Evolutionary conservation across 2,329 filamentous ascomycete genomes (phyloP), one percentile per base, ranked within the genome.

Genomic region (Fusarium palustre): DNA sequence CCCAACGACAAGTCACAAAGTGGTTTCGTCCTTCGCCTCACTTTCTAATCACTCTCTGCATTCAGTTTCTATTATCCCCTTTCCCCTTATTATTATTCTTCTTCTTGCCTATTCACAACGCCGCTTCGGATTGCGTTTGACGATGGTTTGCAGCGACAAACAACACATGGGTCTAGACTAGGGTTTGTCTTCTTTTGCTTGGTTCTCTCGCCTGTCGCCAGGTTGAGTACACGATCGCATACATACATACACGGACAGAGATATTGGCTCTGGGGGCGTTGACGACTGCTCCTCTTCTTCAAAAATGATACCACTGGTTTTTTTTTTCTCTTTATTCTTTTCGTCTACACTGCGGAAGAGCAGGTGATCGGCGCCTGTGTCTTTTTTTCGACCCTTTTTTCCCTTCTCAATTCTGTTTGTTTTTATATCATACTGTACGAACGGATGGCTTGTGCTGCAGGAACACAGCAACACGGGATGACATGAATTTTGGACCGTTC

Each of bases 1-100:
- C 48, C 69, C 46, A 64, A 47, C 33, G 61, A 72, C 53, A 68
- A 67, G 36, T 55, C 63, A 59, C 62, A 64, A 75, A 72, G 63
- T 52, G 79, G 78, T 41, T 81, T 81, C 66, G 81, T 86, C 76
- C 74, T 86, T 45, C 82, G 84, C 68, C 78, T 86, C 61, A 77
- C 74, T 38, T 86, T 84, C 71, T 86, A 76, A 81, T 63, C 41
- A 20, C 45, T 24, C 46, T 52, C 45, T 49, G 22, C 52, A 48
- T 38, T 36, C 31, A 18, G 16, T 41, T 52, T 38, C 8, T 50
- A n/a, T 52, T 36, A 25, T 36, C 25, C 18, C 16, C 28, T 18
- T 41, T n/a, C n/a, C n/a, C n/a, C n/a, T 41, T 61, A 18, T 25
- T 46, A 55, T 22, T 18, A 7, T 25, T 25, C 28, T 30, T 30